Evolutionary conservation across 2,329 filamentous ascomycete genomes (phyloP).

Genomic region (Colletotrichum falcatum): DNA sequence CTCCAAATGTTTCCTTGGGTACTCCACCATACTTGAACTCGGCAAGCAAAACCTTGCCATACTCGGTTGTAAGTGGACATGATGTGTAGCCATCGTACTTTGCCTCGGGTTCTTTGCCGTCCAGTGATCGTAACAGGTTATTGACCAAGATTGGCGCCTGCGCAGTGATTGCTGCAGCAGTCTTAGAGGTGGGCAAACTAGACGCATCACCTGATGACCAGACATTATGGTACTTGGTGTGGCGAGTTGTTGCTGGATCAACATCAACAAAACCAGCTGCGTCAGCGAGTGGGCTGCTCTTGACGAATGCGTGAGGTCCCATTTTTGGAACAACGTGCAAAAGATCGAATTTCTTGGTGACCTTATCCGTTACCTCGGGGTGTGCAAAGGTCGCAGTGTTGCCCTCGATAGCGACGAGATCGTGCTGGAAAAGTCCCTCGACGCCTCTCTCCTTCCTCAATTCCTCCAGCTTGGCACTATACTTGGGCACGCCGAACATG

Average conservation of each 20-base stretch:
- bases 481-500: constrained; percentile 73
- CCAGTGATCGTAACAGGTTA: constrained; percentile 58
- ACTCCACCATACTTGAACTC: constrained; percentile 74
- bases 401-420: constrained; percentile 65
- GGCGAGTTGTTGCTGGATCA: constrained; percentile 62
- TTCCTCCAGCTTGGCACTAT: constrained; percentile 64
- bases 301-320: constrained; percentile 66
- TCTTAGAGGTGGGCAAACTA: constrained; percentile 70
- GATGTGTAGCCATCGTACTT: constrained; percentile 68
- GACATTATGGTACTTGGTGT: constrained; percentile 66
- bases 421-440: constrained; percentile 69
- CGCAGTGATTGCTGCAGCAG: constrained; percentile 64
- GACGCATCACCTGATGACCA: constrained; percentile 71
- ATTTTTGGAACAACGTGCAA: constrained; percentile 70
- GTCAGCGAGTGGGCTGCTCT: constrained; percentile 65
- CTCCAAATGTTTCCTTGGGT: constrained; percentile 72
- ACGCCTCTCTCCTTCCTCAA: constrained; percentile 66
- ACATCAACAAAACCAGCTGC: constrained; percentile 70
- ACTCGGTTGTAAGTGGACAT: constrained; percentile 66
- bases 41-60: constrained; percentile 72
- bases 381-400: constrained; percentile 64
- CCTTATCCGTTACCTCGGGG: constrained; percentile 55
- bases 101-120: constrained; percentile 58
- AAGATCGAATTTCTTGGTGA: constrained; percentile 64
- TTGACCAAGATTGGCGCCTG: constrained; percentile 63